Base-by-base conservation (phyloP, 176 grass and related monocot species). In the Dactylis glomerata region DNA sequence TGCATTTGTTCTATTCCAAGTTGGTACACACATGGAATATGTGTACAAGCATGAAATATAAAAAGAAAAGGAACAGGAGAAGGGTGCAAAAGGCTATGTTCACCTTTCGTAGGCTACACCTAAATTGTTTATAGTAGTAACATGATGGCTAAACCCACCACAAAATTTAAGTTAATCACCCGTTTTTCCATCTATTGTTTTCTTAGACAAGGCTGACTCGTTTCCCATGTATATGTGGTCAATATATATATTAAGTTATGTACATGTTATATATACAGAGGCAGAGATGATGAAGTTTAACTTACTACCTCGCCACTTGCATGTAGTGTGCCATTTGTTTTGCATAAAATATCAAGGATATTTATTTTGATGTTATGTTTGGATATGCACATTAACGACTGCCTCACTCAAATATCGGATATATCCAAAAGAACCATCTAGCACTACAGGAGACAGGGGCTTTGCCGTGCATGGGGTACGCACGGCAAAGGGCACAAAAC, bases 21-120 rank as follows among this genome's bases (percentile, higher is more conserved):
- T 86, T 86, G 88, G 84, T 73, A 68, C 65, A 55, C 81, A 79
- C 72, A 83, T 78, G 78, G 45, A 73, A 85, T 83, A 86, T 89
- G 66, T 83, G 79, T 77, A 30, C 73, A 86, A 22, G 45, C 57
- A 77, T 76, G 82, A 67, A 62, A 76, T 76, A 65, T 84, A 63
- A 67, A 84, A 76, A 14, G 12, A 22, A 76, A 77, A 66, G 16
- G 14, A 23, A 22, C 47, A 86, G 30, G 78, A 72, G 31, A 82
- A 50, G 83, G 68, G 70, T 6, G 31, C 44, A 34, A 66, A 13
- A 30, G 3, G 55, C 79, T 90, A 90, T 14, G 36, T 16, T 9
- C 88, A 90, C 84, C 63, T 28, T 28, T 56, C 16, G 13, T 10
- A 44, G 33, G 1, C 63, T 86, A 82, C 72, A 68, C 69, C 51